Percentiles rank a stretch among this genome's conserved stretches.
phyloP scores from a whole-genome alignment of 2,329 filamentous ascomycete genomes.

The Colletotrichum shisoi region DNA sequence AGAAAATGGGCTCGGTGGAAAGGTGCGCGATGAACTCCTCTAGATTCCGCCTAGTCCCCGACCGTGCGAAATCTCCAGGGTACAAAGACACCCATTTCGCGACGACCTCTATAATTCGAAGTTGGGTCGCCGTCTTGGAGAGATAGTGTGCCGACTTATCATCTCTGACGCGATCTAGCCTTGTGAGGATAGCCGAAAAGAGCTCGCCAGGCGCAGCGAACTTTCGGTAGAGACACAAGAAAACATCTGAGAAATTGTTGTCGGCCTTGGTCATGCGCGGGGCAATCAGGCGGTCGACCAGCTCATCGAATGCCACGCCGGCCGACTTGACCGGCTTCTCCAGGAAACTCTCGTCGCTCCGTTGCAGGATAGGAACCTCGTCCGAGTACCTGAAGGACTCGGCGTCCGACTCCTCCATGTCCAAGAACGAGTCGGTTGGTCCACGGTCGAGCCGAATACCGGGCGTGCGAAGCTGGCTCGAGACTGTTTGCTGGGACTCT shows the following conservation, averaged over 20 bases:
- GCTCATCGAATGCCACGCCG: conserved; percentile 70
- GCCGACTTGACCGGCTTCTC: conserved; percentile 60
- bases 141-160: conserved; percentile 74
- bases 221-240: conserved; percentile 91
- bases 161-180: conserved; percentile 74
- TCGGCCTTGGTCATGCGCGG: conserved; percentile 87
- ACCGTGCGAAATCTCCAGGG: conserved; percentile 89
- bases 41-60: conserved; percentile 74
- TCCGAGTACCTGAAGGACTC: conserved; percentile 73
- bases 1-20: conserved; percentile 81
- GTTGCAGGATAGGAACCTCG: conserved; percentile 71
- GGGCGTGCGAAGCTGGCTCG: conserved; percentile 59
- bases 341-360: conserved; percentile 69
- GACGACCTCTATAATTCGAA: conserved; percentile 82
- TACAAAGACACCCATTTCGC: conserved; percentile 90
- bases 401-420: conserved; percentile 74
- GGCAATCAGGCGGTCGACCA: conserved; percentile 86
- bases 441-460: conserved; percentile 62
- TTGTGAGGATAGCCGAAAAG: conserved; percentile 77
- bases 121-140: conserved; percentile 79
- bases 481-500: conserved; percentile 54
- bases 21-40: conserved; percentile 78
- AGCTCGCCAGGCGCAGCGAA: conserved; percentile 85
- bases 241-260: conserved; percentile 85
- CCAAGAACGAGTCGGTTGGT: conserved; percentile 65